phyloP scores from a whole-genome alignment of 164 flowering plant genomes.

The Nymphaea thermarum region DNA sequence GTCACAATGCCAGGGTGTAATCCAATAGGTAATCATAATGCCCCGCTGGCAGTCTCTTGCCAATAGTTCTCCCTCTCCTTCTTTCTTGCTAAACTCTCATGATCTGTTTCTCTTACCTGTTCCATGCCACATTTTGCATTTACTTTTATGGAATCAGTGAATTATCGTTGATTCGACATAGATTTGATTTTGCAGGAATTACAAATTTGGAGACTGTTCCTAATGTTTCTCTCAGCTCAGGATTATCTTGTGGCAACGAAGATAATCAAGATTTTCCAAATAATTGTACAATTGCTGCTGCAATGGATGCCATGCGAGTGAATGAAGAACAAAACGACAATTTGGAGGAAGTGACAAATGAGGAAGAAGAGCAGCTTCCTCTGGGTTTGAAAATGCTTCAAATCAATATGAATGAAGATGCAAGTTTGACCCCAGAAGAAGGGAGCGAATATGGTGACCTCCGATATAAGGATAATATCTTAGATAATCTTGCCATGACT shows the following conservation, averaged over 20 bases:
- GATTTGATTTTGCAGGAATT: slow-evolving; percentile 8
- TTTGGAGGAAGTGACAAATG: slow-evolving; percentile 18
- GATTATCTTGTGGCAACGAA: slow-evolving; percentile 18
- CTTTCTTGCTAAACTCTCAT: no score
- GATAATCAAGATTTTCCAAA: slow-evolving; percentile 14
- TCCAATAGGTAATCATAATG: no score
- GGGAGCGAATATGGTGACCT: slow-evolving; percentile 13
- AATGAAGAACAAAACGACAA: slow-evolving; percentile 11
- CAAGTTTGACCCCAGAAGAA: slow-evolving; percentile 16
- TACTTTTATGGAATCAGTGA: no score
- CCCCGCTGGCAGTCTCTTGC: no score
- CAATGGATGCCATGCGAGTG: slow-evolving; percentile 15
- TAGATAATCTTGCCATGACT: slow-evolving; percentile 18
- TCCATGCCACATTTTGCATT: no score
- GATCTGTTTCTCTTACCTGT: no score
- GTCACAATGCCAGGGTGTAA: no score
- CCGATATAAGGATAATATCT: slow-evolving; percentile 14
- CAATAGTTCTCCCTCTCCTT: no score
- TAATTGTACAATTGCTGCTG: slow-evolving; percentile 9
- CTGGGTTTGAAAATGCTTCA: slow-evolving; percentile 16
- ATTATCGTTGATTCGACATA: not conserved
- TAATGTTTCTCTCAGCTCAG: slow-evolving; percentile 21
- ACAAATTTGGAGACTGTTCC: slow-evolving; percentile 12
- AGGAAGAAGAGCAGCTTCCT: slow-evolving; percentile 12
- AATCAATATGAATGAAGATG: slow-evolving; percentile 21